Base-by-base conservation (phyloP, 495 filamentous ascomycete genomes). In the Amniculicola lignicola region DNA sequence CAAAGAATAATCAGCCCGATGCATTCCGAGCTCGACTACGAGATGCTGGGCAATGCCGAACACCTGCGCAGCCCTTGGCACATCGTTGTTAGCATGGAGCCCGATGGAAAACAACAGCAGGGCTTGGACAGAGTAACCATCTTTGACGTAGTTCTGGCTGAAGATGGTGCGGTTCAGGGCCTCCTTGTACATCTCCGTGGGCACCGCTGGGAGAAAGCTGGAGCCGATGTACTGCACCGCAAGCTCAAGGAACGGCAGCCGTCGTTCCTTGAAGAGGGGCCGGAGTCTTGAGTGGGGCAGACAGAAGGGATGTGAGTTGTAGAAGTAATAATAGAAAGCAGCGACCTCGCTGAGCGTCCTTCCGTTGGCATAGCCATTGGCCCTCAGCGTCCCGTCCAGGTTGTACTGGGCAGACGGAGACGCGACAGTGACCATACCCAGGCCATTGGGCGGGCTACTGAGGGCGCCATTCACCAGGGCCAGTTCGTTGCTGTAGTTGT, bases 51-150 rank as follows among this genome's bases (percentile, higher is more conserved):
- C 87, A 40, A 78, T 72, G 36, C 77, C 70, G 3, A 93, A 76
- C 42, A 90, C 81, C 56, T 84, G 77, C 2, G 81, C 74, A 3
- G 86, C 83, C 61, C 79, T 81, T 33, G 74, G 71, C 43, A 84
- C 82, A 55, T 91, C 80, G 61, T 85, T 85, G 45, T 77, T 79
- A 18, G 86, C 86, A 66, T 95, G 86, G 16, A 94, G 75, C 1
- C 85, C 87, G 60, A 94, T 83, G 7, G 89, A 79, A 33, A 88
- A 76, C 12, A 95, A 73, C 40, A 95, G 67, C 58, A 91, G 75
- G 0, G 88, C 85, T 69, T 96, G 90, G 2, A 94, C 80, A 50
- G 79, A 71, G 64, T 83, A 89, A 2, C 80, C 84, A 64, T 87
- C 81, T 54, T 77, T 76, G 9, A 75, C 62, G 14, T 73, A 73